A percentile compares a stretch with the other conserved stretches of the same genome.
Conservation (phyloP, 164 flowering plant species). For the Macadamia integrifolia region DNA sequence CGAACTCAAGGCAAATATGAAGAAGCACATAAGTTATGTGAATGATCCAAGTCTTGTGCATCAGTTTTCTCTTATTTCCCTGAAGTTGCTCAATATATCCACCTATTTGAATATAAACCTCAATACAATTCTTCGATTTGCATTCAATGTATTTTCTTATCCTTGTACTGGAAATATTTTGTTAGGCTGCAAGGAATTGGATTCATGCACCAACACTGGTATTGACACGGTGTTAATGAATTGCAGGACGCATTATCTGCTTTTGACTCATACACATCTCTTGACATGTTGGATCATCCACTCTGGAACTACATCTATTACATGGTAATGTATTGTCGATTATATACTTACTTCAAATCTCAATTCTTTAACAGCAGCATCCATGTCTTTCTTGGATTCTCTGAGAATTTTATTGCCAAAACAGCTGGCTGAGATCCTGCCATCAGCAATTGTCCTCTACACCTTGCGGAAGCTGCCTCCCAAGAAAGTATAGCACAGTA, state of each 20-base stretch:
- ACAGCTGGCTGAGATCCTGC: conserved; percentile 84
- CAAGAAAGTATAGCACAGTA: conserved; percentile 76
- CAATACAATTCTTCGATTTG: too few relatives aligned
- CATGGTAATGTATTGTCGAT: conserved; percentile 39
- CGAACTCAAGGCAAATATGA: too few relatives aligned
- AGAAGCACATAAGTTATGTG: too few relatives aligned
- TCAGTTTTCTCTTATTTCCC: too few relatives aligned
- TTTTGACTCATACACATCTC: conserved; percentile 69
- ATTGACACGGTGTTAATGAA: not conserved
- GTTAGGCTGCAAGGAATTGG: not conserved
- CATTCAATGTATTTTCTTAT: not conserved
- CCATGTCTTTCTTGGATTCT: not conserved
- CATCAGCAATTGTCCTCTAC: conserved; percentile 89
- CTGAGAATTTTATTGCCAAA: conserved; percentile 3
- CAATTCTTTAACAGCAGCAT: not conserved
- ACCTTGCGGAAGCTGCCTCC: conserved; percentile 92
- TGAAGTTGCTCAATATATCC: not conserved
- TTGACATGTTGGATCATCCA: conserved; percentile 86
- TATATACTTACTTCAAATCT: not conserved
- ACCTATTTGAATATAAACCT: not conserved
- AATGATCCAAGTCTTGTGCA: too few relatives aligned
- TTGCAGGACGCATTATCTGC: conserved; percentile 78
- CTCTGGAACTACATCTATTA: conserved; percentile 71
- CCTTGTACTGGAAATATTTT: not conserved
- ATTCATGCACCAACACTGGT: not conserved